These are phyloP conservation scores for Xerocomus amazonicus DNA, from an alignment of 1,284 basidiomycete species.

Conservation along the genomic window DNA sequence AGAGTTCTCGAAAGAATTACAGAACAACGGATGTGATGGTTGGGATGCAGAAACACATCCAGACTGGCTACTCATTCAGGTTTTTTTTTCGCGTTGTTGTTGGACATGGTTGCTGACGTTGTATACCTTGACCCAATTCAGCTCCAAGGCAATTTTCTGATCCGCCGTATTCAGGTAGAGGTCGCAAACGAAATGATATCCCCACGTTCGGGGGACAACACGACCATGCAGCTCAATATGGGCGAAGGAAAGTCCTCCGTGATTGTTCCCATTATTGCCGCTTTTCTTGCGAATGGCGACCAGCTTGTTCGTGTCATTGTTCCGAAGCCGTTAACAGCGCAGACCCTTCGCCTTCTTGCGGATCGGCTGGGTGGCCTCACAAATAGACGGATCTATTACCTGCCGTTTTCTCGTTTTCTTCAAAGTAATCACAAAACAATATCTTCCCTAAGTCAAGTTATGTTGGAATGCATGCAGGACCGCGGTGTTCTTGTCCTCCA, in stretches of 20 bases:
- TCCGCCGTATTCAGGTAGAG: slow-evolving; percentile 32
- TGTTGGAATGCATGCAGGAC: slow-evolving; percentile 35
- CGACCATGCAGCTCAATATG: slow-evolving; percentile 53
- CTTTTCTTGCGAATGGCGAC: slow-evolving; percentile 39
- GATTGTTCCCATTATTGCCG: slow-evolving; percentile 44
- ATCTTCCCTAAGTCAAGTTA: slow-evolving; percentile 29
- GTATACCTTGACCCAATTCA: slow-evolving; percentile 10
- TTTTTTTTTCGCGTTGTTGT: slow-evolving; percentile 11
- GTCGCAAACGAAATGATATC: slow-evolving; percentile 47
- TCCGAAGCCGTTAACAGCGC: slow-evolving; percentile 39
- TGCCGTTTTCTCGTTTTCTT: slow-evolving; percentile 46
- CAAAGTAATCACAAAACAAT: slow-evolving; percentile 10
- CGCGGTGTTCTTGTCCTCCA: slow-evolving; percentile 46
- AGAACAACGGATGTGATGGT: slow-evolving; percentile 20
- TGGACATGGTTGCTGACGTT: background rate
- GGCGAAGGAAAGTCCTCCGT: slow-evolving; percentile 58
- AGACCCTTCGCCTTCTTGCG: slow-evolving; percentile 47
- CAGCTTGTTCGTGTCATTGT: slow-evolving; percentile 46
- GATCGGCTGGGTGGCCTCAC: slow-evolving; percentile 41
- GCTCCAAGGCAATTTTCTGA: slow-evolving; percentile 38
- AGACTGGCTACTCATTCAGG: slow-evolving; percentile 48
- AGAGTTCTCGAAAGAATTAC: slow-evolving; percentile 35
- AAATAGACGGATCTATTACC: slow-evolving; percentile 44
- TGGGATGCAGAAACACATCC: slow-evolving; percentile 19
- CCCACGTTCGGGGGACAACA: slow-evolving; percentile 35